These are phyloP conservation scores for Microthyrium microscopicum DNA, from an alignment of 2,329 filamentous ascomycete genomes.

Conservation along the genomic window DNA sequence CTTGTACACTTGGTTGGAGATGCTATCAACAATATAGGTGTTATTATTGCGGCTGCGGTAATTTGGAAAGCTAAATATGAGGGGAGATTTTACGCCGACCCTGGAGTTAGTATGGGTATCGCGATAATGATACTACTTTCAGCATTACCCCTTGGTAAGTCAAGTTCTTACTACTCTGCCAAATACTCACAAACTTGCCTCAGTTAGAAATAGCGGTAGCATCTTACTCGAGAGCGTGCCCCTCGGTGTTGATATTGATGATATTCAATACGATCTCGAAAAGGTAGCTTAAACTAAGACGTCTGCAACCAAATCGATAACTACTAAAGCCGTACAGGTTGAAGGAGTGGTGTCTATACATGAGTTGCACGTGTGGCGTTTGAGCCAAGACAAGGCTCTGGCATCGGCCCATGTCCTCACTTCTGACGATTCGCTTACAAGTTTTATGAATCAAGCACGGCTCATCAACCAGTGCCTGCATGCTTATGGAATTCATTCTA, in stretches of 20 bases:
- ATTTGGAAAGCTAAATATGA: conserved; percentile 48
- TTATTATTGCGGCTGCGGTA: conserved; percentile 51
- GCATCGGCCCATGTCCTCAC: conserved; percentile 55
- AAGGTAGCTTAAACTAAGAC: conserved; percentile 25
- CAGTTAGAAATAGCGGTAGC: conserved; percentile 26
- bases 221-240: conserved; percentile 56
- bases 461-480: conserved; percentile 53
- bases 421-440: conserved; percentile 35
- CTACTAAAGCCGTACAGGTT: conserved; percentile 29
- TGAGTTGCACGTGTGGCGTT: conserved; percentile 57
- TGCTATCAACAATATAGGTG: conserved; percentile 59
- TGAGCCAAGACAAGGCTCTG: conserved; percentile 53
- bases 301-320: not conserved
- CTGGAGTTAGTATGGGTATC: conserved; percentile 51
- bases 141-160: conserved; percentile 4
- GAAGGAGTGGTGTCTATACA: conserved; percentile 50
- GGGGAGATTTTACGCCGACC: conserved; percentile 53
- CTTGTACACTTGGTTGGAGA: conserved; percentile 56
- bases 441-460: conserved; percentile 44
- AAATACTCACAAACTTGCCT: not conserved
- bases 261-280: conserved; percentile 54
- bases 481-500: conserved; percentile 56
- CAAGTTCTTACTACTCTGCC: not conserved
- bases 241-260: conserved; percentile 37
- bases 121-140: conserved; percentile 44